Evolutionary conservation across 768 basidiomycete genomes (phyloP), one percentile per base, ranked within the genome.

Genomic region (Kwoniella europaea): DNA sequence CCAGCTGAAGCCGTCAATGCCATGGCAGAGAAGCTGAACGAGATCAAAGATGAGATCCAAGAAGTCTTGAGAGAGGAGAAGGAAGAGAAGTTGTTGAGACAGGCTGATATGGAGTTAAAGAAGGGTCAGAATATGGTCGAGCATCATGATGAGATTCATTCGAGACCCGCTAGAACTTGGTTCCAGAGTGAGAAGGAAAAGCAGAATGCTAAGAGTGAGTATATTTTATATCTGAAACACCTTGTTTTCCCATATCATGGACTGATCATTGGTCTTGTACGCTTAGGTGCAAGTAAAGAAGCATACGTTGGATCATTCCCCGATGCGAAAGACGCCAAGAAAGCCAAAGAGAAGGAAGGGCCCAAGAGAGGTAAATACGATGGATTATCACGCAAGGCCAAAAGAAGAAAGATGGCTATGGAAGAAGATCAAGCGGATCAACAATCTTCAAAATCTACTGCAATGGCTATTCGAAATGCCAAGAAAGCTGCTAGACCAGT

Each of bases 111-210:
- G 94, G 93, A 98, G 82, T 79, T 99, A 29, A 90, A 87, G 74
- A 99, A 98, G 83, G 93, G 94, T 22, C 88, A 96, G 84, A 99
- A 99, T 82, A 89, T 98, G 87, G 89, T 98, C 60, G 91, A 97
- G 81, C 93, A 98, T 73, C 88, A 92, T 83, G 88, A 87, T 12
- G 96, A 98, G 85, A 99, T 99, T 75, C 92, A 89, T 82, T 90
- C 92, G 22, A 87, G 95, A 68, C 97, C 97, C 5, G 93, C 94
- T 18, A 88, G 96, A 76, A 98, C 94, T n/a, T 99, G 97, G 97
- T 99, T 99, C 87, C 97, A 98, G 85, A 89, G 87, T 10, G 86
- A 87, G 67, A 91, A 91, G 82, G 93, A 97, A 77, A 98, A 92
- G 85, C 84, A 86, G 72, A 88, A 88, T 70, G 88, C 93, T 4